Evolutionary conservation across 345 rosid species (phyloP), one percentile per base, ranked within the genome.

Genomic region (Kernera saxatilis): DNA sequence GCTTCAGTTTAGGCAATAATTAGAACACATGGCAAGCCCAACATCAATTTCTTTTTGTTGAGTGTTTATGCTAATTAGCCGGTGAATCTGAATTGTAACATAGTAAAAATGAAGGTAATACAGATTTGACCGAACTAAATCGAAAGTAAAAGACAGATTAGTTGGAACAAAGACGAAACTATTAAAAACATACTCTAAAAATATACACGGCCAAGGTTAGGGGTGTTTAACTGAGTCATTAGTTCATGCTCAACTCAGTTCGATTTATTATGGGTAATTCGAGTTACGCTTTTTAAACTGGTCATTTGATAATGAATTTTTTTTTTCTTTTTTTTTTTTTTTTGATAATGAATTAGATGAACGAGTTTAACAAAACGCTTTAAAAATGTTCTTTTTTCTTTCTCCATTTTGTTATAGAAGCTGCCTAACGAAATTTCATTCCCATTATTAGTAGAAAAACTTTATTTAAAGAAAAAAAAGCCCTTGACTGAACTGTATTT

Each of bases 11-110:
- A 33, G 18, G 59, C 39, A 58, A 48, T 61, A 39, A 61, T 60
- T 37, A 50, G 8, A 41, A 36, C 61, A 40, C 69, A 51, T 71
- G 61, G 53, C 44, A 61, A 40, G 29, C 19, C 43, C 40, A n/a
- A n/a, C n/a, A 60, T 71, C 75, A 71, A 61, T 71, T 61, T 61
- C n/a, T n/a, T n/a, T n/a, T 35, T 36, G 6, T 23, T 57, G 12
- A 21, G 18, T 39, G 35, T 37, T 37, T 6, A 58, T 58, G 64
- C 32, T 21, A 29, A 27, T 29, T 29, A 53, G 9, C 36, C 36
- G 6, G 22, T 15, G 3, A 29, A 52, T 53, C 9, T 53, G 39
- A 53, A 53, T 18, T 15, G 58, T 54, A 53, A 29, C 6, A 15
- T 13, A 17, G n/a, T 54, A 17, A 36, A 54, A 30, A 17, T 54